phyloP scores from a whole-genome alignment of 179 eudicot species.

The Kewa caespitosa region DNA sequence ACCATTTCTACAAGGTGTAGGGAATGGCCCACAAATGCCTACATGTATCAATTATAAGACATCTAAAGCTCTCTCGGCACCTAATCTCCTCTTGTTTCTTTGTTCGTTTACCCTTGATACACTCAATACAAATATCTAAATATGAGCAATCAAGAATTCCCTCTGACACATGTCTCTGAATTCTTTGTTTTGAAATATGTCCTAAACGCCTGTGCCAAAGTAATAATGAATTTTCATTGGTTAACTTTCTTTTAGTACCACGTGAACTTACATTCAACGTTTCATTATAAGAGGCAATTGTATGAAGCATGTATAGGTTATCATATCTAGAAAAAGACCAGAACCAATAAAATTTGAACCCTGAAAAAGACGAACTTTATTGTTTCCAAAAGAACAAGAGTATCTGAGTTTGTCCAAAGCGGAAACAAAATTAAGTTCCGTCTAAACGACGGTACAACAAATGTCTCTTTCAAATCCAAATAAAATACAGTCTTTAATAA shows the following conservation, averaged over 20 bases:
- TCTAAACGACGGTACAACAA: slow-evolving; percentile 11
- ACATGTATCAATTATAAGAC: too few relatives aligned
- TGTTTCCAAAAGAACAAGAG: background rate
- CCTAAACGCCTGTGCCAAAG: slow-evolving; percentile 12
- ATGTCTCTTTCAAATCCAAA: slow-evolving; percentile 10
- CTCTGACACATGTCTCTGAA: background rate
- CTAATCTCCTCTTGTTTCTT: background rate
- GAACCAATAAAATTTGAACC: background rate
- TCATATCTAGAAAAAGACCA: background rate
- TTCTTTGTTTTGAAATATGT: slow-evolving; percentile 10
- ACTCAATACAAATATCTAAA: background rate
- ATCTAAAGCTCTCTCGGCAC: too few relatives aligned
- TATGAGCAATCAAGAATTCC: slow-evolving; percentile 7
- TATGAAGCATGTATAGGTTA: background rate
- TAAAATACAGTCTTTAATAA: background rate
- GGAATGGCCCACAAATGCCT: too few relatives aligned
- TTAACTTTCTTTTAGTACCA: background rate
- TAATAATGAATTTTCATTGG: background rate
- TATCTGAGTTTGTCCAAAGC: slow-evolving; percentile 1
- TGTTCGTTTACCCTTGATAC: slow-evolving; percentile 11
- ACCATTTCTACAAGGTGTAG: too few relatives aligned
- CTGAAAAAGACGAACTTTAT: background rate
- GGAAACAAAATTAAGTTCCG: slow-evolving; percentile 6
- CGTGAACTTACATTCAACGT: slow-evolving; percentile 3
- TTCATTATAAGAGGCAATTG: slow-evolving; percentile 6